Conservation (phyloP, 306 rosid genomes). For the Cicer cuneatum region DNA sequence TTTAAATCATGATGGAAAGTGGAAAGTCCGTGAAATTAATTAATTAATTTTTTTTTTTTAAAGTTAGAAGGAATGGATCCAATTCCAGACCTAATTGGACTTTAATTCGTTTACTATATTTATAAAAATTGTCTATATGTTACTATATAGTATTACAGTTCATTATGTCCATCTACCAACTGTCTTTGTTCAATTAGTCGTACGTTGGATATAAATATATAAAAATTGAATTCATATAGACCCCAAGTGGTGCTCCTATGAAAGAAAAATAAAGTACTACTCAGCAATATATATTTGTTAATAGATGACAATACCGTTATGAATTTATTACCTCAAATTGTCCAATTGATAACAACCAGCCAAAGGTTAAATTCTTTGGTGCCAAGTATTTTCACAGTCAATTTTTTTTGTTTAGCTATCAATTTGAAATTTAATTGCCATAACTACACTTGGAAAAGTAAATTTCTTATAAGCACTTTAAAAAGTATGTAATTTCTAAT, state of each 20-base stretch:
- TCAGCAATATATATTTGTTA: constrained; percentile 18
- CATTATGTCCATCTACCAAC: constrained; percentile 39
- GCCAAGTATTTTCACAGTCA: background rate
- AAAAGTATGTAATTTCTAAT: background rate
- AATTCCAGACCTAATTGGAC: constrained; percentile 33
- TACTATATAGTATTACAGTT: constrained; percentile 30
- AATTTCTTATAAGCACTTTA: background rate
- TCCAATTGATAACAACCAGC: constrained; percentile 25
- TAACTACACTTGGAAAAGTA: background rate
- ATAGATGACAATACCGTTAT: constrained; percentile 46
- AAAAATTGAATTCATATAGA: constrained; percentile 23
- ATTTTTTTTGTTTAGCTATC: background rate
- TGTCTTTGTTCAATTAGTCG: constrained; percentile 36
- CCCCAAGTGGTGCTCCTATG: constrained; percentile 17
- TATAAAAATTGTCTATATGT: background rate
- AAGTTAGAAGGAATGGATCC: constrained; percentile 17
- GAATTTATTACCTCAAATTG: constrained; percentile 44
- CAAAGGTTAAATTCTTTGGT: constrained; percentile 15
- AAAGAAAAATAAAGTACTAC: background rate
- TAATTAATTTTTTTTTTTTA: background rate
- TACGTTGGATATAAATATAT: constrained; percentile 24
- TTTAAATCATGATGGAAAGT: constrained; percentile 22
- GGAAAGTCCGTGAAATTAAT: constrained; percentile 39
- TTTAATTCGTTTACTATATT: background rate
- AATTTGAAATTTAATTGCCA: constrained; percentile 9